Conservation (phyloP, 1,284 basidiomycete species). For the Marasmius fiardii region DNA sequence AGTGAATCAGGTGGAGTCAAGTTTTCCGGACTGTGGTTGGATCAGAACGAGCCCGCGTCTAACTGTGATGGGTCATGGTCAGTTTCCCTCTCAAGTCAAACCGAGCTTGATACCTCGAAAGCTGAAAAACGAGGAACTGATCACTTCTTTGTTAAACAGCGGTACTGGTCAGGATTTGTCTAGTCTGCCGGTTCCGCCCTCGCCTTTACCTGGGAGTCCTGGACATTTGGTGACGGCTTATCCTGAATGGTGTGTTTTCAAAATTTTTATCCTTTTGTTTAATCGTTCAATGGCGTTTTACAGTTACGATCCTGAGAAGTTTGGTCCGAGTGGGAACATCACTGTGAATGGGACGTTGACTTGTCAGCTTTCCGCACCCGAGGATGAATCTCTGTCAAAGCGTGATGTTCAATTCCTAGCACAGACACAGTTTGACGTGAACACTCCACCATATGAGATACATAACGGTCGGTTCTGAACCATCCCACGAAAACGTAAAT, state of each 20-base stretch:
- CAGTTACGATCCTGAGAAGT: slow-evolving; percentile 62
- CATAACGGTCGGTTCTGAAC: slow-evolving; percentile 50
- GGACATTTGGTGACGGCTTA: slow-evolving; percentile 49
- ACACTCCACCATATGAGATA: slow-evolving; percentile 63
- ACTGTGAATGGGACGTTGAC: slow-evolving; percentile 67
- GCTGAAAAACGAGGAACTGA: not conserved
- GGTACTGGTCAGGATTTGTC: slow-evolving; percentile 52
- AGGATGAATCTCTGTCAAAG: slow-evolving; percentile 10
- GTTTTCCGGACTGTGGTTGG: slow-evolving; percentile 72
- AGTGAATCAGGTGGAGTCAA: slow-evolving; percentile 50
- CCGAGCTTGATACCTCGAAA: too few relatives aligned
- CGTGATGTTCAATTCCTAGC: slow-evolving; percentile 46
- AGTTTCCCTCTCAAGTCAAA: slow-evolving; percentile 21
- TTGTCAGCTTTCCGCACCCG: slow-evolving; percentile 31
- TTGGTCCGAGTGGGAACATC: slow-evolving; percentile 71
- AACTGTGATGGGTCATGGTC: slow-evolving; percentile 66
- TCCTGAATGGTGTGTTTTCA: slow-evolving; percentile 55
- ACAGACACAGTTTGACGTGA: slow-evolving; percentile 46
- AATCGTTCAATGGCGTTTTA: not conserved
- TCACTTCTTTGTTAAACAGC: slow-evolving; percentile 25
- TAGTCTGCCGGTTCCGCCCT: slow-evolving; percentile 43
- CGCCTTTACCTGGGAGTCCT: slow-evolving; percentile 48
- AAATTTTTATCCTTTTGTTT: too few relatives aligned
- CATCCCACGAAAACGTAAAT: not conserved
- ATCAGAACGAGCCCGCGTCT: slow-evolving; percentile 70